Percentiles rank a stretch among this genome's conserved stretches.
Conservation (phyloP, 2,329 filamentous ascomycete genomes). For the Botrytis paeoniae region DNA sequence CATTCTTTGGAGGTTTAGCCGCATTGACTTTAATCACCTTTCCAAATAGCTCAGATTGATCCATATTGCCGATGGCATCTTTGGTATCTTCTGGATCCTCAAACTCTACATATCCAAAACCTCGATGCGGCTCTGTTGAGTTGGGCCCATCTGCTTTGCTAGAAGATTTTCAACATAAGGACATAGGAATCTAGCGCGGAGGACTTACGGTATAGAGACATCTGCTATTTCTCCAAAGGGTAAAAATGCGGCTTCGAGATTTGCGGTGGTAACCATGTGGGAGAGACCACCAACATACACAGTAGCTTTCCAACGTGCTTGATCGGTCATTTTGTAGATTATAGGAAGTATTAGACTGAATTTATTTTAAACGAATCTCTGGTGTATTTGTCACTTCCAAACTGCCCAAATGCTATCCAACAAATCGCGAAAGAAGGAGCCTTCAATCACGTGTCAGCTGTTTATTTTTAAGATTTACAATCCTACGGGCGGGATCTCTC, state of each 20-base stretch:
- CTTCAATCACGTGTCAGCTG: slow-evolving; percentile 10
- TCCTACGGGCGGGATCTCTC: slow-evolving; percentile 1
- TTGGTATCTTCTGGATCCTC: slow-evolving; percentile 81
- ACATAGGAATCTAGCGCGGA: neutral
- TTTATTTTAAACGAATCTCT: neutral
- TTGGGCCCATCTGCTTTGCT: slow-evolving; percentile 77
- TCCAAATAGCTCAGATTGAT: slow-evolving; percentile 92
- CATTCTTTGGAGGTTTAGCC: slow-evolving; percentile 88
- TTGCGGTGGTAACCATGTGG: slow-evolving; percentile 68
- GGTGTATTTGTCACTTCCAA: neutral
- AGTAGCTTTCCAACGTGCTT: slow-evolving; percentile 81
- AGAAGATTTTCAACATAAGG: slow-evolving; percentile 21
- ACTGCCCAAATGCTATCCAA: neutral
- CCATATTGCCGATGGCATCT: slow-evolving; percentile 99
- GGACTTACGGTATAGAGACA: slow-evolving; percentile 67
- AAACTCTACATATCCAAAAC: slow-evolving; percentile 96
- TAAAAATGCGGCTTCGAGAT: slow-evolving; percentile 86
- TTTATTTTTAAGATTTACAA: slow-evolving; percentile 14
- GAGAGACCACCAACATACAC: slow-evolving; percentile 90
- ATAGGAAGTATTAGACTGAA: neutral
- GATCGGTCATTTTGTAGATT: slow-evolving; percentile 68
- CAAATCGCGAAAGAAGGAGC: slow-evolving; percentile 1
- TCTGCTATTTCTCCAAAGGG: slow-evolving; percentile 96
- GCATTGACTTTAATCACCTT: slow-evolving; percentile 86
- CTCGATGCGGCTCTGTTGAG: slow-evolving; percentile 75